A percentile compares a stretch with the other conserved stretches of the same genome.
phyloP scores from a whole-genome alignment of 2,329 filamentous ascomycete genomes.

The Thyridium curvatum region DNA sequence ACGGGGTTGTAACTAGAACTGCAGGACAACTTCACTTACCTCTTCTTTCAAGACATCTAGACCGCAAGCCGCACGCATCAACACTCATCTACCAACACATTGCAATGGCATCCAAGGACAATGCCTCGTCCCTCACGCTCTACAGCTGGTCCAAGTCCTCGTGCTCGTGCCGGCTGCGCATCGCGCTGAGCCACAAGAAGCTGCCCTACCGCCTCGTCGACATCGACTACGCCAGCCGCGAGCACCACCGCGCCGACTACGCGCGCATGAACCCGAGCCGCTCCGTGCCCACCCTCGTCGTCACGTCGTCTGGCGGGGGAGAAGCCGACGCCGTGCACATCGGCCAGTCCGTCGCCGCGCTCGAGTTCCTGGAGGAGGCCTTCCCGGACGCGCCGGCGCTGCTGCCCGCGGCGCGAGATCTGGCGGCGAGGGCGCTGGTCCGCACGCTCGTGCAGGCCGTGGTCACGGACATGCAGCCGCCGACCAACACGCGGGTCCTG shows the following conservation, averaged over 20 bases:
- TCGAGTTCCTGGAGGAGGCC: conserved; percentile 56
- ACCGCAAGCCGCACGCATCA: no score
- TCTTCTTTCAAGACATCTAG: no score
- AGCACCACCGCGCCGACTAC: conserved; percentile 42
- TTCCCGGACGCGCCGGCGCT: conserved; percentile 33
- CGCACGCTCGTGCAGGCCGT: conserved; percentile 50
- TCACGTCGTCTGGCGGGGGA: conserved; percentile 17
- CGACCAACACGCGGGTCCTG: conserved; percentile 51
- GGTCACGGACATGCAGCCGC: conserved; percentile 51
- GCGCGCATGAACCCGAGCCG: conserved; percentile 43
- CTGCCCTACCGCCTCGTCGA: conserved; percentile 37
- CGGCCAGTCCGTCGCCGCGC: conserved; percentile 51
- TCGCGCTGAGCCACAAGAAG: conserved; percentile 48
- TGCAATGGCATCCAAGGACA: no score
- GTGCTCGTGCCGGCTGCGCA: conserved; percentile 55
- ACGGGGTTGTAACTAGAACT: no score
- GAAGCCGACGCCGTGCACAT: conserved; percentile 39
- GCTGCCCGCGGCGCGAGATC: conserved; percentile 35
- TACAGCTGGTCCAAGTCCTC: conserved; percentile 59
- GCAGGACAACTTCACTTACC: no score
- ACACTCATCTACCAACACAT: no score
- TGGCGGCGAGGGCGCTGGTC: conserved; percentile 37
- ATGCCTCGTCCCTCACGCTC: conserved; percentile 28
- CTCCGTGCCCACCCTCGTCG: conserved; percentile 47
- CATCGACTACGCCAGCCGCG: conserved; percentile 47